Percentiles rank a stretch among this genome's conserved stretches.
Evolutionary conservation across 78 protist genomes (phyloP).

Genomic region (Dictyostelium firmibasis): DNA sequence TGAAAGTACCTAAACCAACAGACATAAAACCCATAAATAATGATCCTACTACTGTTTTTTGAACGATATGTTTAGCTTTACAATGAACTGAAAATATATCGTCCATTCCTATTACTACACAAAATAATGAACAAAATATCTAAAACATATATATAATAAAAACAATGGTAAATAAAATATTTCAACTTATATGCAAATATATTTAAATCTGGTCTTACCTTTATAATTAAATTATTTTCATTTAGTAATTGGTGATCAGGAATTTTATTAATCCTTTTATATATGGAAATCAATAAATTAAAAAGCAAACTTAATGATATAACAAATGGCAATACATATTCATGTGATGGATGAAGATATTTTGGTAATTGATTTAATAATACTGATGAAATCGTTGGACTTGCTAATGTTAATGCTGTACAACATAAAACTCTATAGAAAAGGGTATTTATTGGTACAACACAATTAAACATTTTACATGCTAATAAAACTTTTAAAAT

Average conservation of each 20-base stretch:
- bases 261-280: neutral
- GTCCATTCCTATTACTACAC: neutral
- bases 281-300: neutral
- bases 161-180: neutral
- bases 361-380: conserved; percentile 13
- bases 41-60: neutral
- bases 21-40: conserved; percentile 5
- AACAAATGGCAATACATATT: neutral
- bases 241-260: neutral
- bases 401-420: conserved; percentile 2
- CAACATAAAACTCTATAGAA: neutral
- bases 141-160: neutral
- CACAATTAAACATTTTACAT: neutral
- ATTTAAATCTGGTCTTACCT: neutral
- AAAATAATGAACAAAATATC: neutral
- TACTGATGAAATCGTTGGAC: neutral
- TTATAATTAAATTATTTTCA: neutral
- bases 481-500: neutral
- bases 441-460: neutral
- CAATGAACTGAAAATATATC: conserved; percentile 6
- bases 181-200: neutral
- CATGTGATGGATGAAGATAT: neutral
- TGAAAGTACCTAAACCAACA: neutral
- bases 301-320: neutral
- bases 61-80: neutral